Evolutionary conservation across 805 yeast species (phyloP), one percentile per base, ranked within the genome.

Genomic region (Candida namnaoensis): DNA sequence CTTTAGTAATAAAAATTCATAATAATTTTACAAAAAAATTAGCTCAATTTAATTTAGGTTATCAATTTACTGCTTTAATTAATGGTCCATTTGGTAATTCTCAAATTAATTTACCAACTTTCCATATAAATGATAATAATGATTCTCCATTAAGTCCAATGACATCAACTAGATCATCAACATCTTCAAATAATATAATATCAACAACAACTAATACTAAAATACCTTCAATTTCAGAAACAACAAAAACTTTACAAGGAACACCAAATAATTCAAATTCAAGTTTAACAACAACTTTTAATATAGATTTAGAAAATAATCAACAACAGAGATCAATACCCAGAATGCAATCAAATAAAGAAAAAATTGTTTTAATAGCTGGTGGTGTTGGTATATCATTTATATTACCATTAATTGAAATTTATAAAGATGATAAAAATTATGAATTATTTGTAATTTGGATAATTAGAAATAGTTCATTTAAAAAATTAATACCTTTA

Each of bases 21-120:
- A 32, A 42, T 3, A 57, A 58, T 0, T 56, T 56, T 38, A 56
- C 60, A 3, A 43, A 44, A 30, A 45, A 32, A 36, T 36, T 56
- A 15, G 52, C 43, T 32, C 15, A 44, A n/a, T 10, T 38, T 14
- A 35, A 45, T 3, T 14, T 41, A 3, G n/a, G 2, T 1, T 35
- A 38, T 19, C 32, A 10, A 11, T 48, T 48, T 30, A 45, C 44
- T 1, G 52, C 58, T 35, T 32, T 54, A 13, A 39, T 56, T n/a
- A 48, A 54, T 46, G 60, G 58, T 11, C 58, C 60, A 5, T 56
- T 53, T 38, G 60, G 60, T 3, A 34, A 41, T 4, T 50, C 58
- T 0, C 44, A 43, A 23, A 32, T 25, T 2, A 46, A 48, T 24
- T 38, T 56, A 1, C 55, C 55, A 30, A 32, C 5, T 32, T 32